Base-by-base conservation (phyloP, 768 basidiomycete genomes). In the Macrolepiota albuminosa region DNA sequence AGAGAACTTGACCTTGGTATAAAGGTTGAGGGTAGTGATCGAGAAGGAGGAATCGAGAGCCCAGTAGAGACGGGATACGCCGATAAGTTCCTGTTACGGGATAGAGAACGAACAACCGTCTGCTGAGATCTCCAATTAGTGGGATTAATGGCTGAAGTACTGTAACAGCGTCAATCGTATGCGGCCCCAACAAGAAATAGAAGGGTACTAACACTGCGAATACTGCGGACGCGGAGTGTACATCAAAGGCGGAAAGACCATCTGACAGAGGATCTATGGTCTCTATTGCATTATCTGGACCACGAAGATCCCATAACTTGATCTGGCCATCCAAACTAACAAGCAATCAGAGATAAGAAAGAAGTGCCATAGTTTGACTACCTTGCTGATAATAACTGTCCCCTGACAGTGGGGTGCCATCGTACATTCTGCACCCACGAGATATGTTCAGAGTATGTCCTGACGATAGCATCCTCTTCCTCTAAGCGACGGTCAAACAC, bases 341-440 rank as follows among this genome's bases (percentile, higher is more conserved):
- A 45, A 61, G 55, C 2, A 47, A 29, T 58, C 21, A 59, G 45
- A 59, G 37, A 55, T 14, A 24, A 40, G 34, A 45, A 55, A 39
- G 6, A 26, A 14, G 29, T 26, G 18, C 29, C 10, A 24, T 31
- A 39, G 7, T n/a, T 34, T 4, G n/a, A 16, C 43, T 65, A 96
- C 95, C 91, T 89, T 21, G 90, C 95, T 13, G 94, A 93, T 9
- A 98, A 71, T 66, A 97, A 82, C 63, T 94, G 90, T 6, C 80
- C 79, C 31, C 78, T 74, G 21, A 82, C 74, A 6, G 79, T 84
- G 2, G 91, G 84, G 72, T 96, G 90, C 81, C 93, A 89, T 61
- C 86, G 85, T 34, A 92, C 93, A 65, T 89, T 95, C 70, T 93
- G 92, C 7, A 98, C 85, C 94, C 95, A 98, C 10, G 90, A 84